phyloP scores from a whole-genome alignment of 108 stramenopile genomes.

The Cylindrotheca fusiformis region DNA sequence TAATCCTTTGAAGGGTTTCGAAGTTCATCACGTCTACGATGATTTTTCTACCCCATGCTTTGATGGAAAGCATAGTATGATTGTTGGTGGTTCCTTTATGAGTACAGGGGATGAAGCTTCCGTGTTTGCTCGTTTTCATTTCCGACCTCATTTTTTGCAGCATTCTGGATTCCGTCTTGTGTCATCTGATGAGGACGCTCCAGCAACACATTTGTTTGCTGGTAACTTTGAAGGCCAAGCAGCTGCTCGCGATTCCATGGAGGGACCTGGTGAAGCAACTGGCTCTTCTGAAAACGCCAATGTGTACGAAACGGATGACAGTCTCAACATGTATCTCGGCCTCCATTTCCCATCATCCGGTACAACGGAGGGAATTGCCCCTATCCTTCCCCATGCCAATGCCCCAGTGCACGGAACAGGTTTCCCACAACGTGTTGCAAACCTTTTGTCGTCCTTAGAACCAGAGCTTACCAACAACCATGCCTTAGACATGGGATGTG shows the following conservation, averaged over 20 bases:
- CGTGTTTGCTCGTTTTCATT: conserved; percentile 91
- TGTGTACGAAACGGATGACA: conserved; percentile 74
- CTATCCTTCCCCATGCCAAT: conserved; percentile 57
- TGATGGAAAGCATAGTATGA: conserved; percentile 93
- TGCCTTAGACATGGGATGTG: conserved; percentile 89
- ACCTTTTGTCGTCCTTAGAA: conserved; percentile 43
- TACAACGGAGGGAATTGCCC: conserved; percentile 41
- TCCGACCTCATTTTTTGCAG: conserved; percentile 94
- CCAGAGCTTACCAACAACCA: conserved; percentile 49
- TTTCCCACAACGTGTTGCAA: conserved; percentile 74
- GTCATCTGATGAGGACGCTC: conserved; percentile 65
- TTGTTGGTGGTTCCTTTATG: conserved; percentile 91
- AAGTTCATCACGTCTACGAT: conserved; percentile 86
- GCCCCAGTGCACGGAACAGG: conserved; percentile 59
- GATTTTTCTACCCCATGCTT: conserved; percentile 96
- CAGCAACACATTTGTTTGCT: conserved; percentile 73
- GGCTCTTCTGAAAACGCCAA: conserved; percentile 12
- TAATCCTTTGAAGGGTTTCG: conserved; percentile 84
- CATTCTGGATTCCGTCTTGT: conserved; percentile 93
- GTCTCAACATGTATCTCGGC: conserved; percentile 76
- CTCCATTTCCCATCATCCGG: conserved; percentile 76
- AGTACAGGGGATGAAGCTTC: conserved; percentile 93
- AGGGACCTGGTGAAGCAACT: background rate
- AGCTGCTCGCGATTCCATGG: conserved; percentile 43
- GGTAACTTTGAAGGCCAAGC: conserved; percentile 69